Conservation (phyloP, 2,329 filamentous ascomycete species). For the Penicillium sp. region DNA sequence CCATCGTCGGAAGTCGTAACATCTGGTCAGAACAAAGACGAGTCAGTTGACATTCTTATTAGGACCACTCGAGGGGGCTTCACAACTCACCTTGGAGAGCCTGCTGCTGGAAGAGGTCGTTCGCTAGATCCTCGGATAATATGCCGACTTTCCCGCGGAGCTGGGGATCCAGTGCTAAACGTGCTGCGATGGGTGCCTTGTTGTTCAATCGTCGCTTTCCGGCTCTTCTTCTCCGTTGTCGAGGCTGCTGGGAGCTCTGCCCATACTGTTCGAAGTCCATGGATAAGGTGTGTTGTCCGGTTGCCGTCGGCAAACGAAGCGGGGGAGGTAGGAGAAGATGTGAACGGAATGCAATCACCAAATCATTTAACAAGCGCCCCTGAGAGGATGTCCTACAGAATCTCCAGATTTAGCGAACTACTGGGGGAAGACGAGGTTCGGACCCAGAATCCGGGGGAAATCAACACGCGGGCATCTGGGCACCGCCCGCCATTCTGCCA, state of each 20-base stretch:
- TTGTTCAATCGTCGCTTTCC: slow-evolving; percentile 49
- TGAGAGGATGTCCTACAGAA: slow-evolving; percentile 2
- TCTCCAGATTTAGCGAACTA: slow-evolving; percentile 1
- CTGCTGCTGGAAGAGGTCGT: slow-evolving; percentile 68
- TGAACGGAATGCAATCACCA: slow-evolving; percentile 20
- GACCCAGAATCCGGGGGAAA: slow-evolving; percentile 34
- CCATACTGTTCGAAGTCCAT: slow-evolving; percentile 46
- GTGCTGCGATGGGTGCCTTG: slow-evolving; percentile 73
- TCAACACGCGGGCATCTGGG: slow-evolving; percentile 26
- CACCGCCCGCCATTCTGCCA: slow-evolving; percentile 35
- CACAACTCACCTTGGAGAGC: slow-evolving; percentile 49
- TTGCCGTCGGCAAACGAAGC: slow-evolving; percentile 23
- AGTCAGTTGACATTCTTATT: slow-evolving; percentile 6
- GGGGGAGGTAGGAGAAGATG: not conserved
- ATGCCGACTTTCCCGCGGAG: slow-evolving; percentile 82
- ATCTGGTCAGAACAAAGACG: slow-evolving; percentile 7
- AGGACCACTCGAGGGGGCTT: not conserved
- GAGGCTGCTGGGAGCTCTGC: slow-evolving; percentile 46
- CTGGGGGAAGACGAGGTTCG: slow-evolving; percentile 10
- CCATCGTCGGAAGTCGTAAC: slow-evolving; percentile 27
- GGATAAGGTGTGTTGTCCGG: slow-evolving; percentile 13
- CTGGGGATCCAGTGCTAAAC: slow-evolving; percentile 79
- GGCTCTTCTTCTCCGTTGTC: slow-evolving; percentile 50
- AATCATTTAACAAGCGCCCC: slow-evolving; percentile 1
- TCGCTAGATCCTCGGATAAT: slow-evolving; percentile 80